Conservation (phyloP, 495 filamentous ascomycete genomes). For the Geoglossum glabrum region DNA sequence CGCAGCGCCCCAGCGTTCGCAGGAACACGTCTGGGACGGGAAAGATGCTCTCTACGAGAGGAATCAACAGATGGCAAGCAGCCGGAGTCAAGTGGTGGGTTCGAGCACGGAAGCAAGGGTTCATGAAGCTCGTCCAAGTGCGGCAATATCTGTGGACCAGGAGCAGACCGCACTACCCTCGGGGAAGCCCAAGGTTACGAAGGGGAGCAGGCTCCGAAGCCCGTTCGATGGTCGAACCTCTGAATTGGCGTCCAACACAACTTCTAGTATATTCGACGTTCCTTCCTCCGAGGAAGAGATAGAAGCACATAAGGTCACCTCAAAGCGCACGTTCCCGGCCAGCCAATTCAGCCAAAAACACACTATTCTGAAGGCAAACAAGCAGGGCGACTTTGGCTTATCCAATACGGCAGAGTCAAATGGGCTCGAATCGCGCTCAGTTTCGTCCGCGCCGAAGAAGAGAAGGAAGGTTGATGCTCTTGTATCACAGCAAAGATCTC, state of each 20-base stretch:
- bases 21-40: not conserved
- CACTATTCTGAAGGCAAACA: not conserved
- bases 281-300: conserved; percentile 23
- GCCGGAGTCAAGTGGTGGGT: not conserved
- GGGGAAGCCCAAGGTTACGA: not conserved
- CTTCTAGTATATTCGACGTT: conserved; percentile 8
- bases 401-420: not conserved
- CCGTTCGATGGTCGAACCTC: not conserved
- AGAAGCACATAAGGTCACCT: not conserved
- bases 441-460: not conserved
- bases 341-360: not conserved
- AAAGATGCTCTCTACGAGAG: not conserved
- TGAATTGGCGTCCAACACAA: not conserved
- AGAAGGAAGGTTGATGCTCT: not conserved
- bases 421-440: not conserved
- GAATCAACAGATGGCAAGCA: not conserved
- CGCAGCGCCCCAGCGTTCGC: not conserved
- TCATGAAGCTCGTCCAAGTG: not conserved
- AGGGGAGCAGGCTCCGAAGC: not conserved
- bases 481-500: not conserved
- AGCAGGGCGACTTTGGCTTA: not conserved
- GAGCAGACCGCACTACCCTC: not conserved
- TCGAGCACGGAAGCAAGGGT: not conserved
- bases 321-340: not conserved
- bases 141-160: not conserved